Evolutionary conservation across 257 asterid genomes (phyloP).

Genomic region (Lycium ferocissimum): DNA sequence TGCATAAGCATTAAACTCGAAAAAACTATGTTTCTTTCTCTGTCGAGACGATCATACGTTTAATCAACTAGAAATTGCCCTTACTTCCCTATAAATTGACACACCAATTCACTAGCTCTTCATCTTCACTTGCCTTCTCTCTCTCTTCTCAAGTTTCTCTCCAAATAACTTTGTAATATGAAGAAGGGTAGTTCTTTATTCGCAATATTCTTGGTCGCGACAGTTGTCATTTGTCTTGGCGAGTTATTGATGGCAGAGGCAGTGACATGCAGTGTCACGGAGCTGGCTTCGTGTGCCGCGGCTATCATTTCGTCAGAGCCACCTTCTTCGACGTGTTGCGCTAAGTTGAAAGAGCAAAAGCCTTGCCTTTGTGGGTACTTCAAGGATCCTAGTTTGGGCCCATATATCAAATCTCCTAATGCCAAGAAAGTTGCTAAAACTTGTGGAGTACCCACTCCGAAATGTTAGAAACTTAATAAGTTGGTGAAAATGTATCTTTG

Average conservation of each 20-base stretch:
- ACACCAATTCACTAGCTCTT: too few species aligned
- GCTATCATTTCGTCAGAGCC: neutral
- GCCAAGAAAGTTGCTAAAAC: conserved; percentile 32
- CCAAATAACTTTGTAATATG: neutral
- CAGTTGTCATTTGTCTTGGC: neutral
- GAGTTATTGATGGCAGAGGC: conserved; percentile 27
- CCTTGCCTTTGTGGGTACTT: conserved; percentile 46
- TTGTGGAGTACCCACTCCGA: conserved; percentile 32
- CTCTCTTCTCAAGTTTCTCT: neutral
- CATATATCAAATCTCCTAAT: conserved; percentile 39
- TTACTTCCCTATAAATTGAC: too few species aligned
- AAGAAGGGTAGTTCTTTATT: neutral
- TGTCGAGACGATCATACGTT: too few species aligned
- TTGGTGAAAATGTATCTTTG: neutral
- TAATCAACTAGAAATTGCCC: too few species aligned
- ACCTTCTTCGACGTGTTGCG: conserved; percentile 34
- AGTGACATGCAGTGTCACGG: conserved; percentile 30
- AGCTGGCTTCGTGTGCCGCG: conserved; percentile 29
- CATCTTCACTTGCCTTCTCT: neutral
- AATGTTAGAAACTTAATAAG: conserved; percentile 4
- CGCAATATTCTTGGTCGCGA: neutral
- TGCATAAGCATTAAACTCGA: too few species aligned
- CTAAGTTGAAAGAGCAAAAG: conserved; percentile 34
- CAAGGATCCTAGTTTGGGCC: conserved; percentile 31
- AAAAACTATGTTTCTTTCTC: too few species aligned